Evolutionary conservation across 306 rosid genomes (phyloP), one percentile per base, ranked within the genome.

Genomic region (Cicer yamashitae): DNA sequence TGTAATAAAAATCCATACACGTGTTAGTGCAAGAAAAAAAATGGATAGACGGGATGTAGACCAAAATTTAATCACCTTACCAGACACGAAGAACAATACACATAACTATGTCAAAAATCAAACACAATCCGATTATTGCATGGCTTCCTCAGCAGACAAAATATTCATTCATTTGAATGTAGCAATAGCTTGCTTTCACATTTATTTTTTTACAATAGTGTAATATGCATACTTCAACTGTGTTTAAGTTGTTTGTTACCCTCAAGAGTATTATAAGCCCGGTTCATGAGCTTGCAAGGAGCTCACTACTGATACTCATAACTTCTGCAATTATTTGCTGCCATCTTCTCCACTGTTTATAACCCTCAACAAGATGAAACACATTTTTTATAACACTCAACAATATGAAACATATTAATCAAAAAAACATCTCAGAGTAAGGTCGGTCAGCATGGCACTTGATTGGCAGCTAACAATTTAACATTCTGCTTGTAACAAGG

Each of bases 261-360:
- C 61, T 6, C 63, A n/a, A 77, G 59, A 5, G 53, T 10, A 63
- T 56, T 13, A 64, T 34, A 48, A 68, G 73, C 58, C 53, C 2
- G 34, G 52, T 30, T 75, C 47, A 7, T 18, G 34, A 11, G 54
- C 76, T 48, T 47, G 70, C 44, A 63, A 44, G 60, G 37, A 51
- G 45, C 73, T 58, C 71, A 37, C 53, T n/a, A 54, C 74, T 38
- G 58, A 77, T 67, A 45, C 70, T 48, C 25, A 39, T 15, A 66
- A 63, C 67, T 67, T 17, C 50, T 40, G 67, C 45, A 67, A 41
- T 14, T 58, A 54, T 56, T 57, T 73, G 81, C 14, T 47, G 71
- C 22, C 80, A 54, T 73, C 67, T 84, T 71, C 81, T 59, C 71
- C 59, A 40, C 58, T 60, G 43, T 63, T 45, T 66, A 74, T 48